Evolutionary conservation across 208 protist genomes (phyloP), one percentile per base, ranked within the genome.

Genomic region (Crithidia expoeki): DNA sequence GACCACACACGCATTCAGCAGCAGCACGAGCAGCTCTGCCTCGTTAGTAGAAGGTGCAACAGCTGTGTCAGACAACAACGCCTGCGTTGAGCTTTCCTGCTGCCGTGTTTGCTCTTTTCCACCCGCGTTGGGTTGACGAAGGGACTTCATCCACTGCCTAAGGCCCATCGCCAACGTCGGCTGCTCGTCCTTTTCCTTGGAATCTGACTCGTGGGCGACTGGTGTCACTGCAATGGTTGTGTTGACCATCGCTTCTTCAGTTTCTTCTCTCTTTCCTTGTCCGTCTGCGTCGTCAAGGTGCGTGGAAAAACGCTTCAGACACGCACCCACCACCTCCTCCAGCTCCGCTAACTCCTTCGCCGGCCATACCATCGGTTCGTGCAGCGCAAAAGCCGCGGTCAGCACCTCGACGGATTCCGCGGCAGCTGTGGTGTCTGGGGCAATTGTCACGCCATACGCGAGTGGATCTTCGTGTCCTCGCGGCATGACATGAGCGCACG

Each of bases 1-100:
- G n/a, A 36, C 58, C 21, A 77, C 72, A 42, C 72, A 77, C 40
- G 56, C 64, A 44, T 61, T 40, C 10, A 77, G 62, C 30, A 68
- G 56, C 21, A 25, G 17, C 12, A 36, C 49, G 0, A 77, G 72
- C 19, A 42, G 40, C 64, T 50, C 51, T 4, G 25, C 16, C 0
- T n/a, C 51, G 27, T 3, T 0, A 14, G 12, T 6, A 33, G 9
- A 21, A 11, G 3, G n/a, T 4, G 16, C 28, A 11, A 21, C 46
- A 9, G 33, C 21, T 9, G 52, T 21, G n/a, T 11, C 34, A 9
- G 30, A 23, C 7, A 16, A 0, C 1, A 28, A 34, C 4, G 1
- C 10, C 9, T 34, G 50, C 28, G 21, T 34, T 7, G 4, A 25
- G 36, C 7, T 27, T 7, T 65, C 21, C 1, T 11, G 25, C 4